A percentile compares a stretch with the other conserved stretches of the same genome.
Evolutionary conservation across 2,329 filamentous ascomycete species (phyloP).

Genomic region (Hypoxylon rubiginosum): DNA sequence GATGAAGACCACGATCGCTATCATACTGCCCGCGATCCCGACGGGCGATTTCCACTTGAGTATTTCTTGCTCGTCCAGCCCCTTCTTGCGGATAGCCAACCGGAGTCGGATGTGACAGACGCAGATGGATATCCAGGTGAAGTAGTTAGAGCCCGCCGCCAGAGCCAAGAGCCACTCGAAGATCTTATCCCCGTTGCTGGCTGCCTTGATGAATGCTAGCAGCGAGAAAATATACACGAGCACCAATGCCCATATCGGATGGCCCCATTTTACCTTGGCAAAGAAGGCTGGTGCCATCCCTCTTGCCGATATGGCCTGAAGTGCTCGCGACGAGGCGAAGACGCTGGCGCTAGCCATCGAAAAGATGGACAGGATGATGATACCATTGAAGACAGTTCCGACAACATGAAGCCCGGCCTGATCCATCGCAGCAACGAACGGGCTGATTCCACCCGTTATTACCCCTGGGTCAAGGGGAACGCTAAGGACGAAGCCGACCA

Average conservation of each 20-base stretch:
- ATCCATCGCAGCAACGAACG: conserved; percentile 49
- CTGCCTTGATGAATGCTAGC: conserved; percentile 60
- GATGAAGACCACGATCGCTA: conserved; percentile 50
- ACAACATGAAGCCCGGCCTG: conserved; percentile 48
- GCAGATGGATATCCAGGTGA: conserved; percentile 64
- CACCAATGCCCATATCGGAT: conserved; percentile 59
- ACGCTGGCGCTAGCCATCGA: conserved; percentile 60
- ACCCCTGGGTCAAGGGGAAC: conserved; percentile 22
- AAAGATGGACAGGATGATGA: conserved; percentile 55
- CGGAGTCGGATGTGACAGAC: conserved; percentile 62
- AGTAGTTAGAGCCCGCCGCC: conserved; percentile 60
- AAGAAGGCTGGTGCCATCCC: conserved; percentile 53
- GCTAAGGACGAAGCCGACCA: conserved; percentile 53
- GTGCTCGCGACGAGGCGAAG: conserved; percentile 55
- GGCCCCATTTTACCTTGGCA: conserved; percentile 52
- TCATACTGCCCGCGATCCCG: conserved; percentile 50
- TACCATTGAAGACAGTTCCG: conserved; percentile 52
- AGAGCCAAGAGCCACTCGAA: conserved; percentile 63
- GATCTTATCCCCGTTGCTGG: conserved; percentile 54
- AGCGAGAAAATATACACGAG: conserved; percentile 58
- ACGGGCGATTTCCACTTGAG: conserved; percentile 44
- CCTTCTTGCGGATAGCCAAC: conserved; percentile 56
- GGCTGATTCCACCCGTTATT: conserved; percentile 41
- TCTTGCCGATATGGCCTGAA: conserved; percentile 53
- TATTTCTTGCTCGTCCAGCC: conserved; percentile 53